These are phyloP conservation scores for Vaccinium myrtillus DNA, from an alignment of 148 eudicot species.

Conservation along the genomic window DNA sequence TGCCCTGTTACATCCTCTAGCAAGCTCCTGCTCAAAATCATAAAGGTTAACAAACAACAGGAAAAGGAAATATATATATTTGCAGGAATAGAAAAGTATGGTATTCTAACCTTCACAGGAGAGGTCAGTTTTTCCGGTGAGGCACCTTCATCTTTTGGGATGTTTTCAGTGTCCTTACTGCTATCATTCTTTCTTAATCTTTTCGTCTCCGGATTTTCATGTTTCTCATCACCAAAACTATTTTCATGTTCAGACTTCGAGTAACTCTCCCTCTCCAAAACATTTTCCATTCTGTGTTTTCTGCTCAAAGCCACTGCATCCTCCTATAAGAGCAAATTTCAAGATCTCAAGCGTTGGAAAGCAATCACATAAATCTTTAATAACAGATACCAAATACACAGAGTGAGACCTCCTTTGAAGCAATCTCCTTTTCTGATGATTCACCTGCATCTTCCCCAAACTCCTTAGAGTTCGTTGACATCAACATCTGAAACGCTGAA, in stretches of 20 bases:
- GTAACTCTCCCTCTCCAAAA: constrained; percentile 2
- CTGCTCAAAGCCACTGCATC: not conserved
- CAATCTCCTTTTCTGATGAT: not conserved
- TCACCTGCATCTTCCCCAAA: constrained; percentile 2
- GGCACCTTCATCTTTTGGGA: not conserved
- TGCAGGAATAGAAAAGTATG: constrained; percentile 6
- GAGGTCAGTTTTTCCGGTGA: not conserved
- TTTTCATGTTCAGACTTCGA: not conserved
- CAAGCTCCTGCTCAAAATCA: constrained; percentile 7
- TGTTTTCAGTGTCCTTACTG: not conserved
- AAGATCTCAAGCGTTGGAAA: not conserved
- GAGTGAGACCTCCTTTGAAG: not conserved
- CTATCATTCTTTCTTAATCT: not conserved
- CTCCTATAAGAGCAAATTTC: constrained; percentile 8
- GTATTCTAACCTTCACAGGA: constrained; percentile 8
- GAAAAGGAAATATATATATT: not conserved
- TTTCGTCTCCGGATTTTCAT: not conserved
- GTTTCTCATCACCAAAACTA: not conserved
- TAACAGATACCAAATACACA: not conserved
- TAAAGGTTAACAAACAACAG: too few relatives aligned
- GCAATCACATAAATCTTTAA: not conserved
- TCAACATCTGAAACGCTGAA: constrained; percentile 19
- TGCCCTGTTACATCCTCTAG: constrained; percentile 6
- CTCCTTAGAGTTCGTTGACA: constrained; percentile 3
- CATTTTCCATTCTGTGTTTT: not conserved